A percentile compares a stretch with the other conserved stretches of the same genome.
Conservation (phyloP, 2,329 filamentous ascomycete genomes). For the Phoma herbarum region DNA sequence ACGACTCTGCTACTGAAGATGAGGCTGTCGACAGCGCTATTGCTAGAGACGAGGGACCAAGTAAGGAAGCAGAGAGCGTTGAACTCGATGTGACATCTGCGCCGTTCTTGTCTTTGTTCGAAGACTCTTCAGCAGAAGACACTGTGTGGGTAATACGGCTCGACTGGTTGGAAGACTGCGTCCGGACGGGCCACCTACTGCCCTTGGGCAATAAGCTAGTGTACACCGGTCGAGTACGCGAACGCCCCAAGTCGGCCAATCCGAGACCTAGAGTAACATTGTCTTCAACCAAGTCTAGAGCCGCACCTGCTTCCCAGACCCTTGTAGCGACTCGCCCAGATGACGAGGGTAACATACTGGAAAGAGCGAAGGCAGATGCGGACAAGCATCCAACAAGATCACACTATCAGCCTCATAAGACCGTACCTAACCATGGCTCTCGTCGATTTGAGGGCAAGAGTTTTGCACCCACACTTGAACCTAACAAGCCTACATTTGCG, state of each 20-base stretch:
- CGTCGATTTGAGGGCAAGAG: slow-evolving; percentile 46
- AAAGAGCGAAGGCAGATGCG: slow-evolving; percentile 63
- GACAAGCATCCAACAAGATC: slow-evolving; percentile 26
- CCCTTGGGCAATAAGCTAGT: slow-evolving; percentile 61
- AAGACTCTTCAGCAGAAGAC: slow-evolving; percentile 31
- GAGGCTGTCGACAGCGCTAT: slow-evolving; percentile 13
- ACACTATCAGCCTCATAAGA: slow-evolving; percentile 24
- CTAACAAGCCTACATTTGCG: slow-evolving; percentile 20
- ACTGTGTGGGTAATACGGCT: slow-evolving; percentile 61
- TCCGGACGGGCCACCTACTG: slow-evolving; percentile 53
- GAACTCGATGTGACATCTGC: not conserved
- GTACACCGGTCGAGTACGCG: slow-evolving; percentile 59
- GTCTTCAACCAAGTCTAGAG: slow-evolving; percentile 19
- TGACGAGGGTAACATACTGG: slow-evolving; percentile 54
- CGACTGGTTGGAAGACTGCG: slow-evolving; percentile 63
- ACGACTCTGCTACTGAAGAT: slow-evolving; percentile 27
- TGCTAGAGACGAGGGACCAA: slow-evolving; percentile 25
- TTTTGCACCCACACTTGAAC: slow-evolving; percentile 37
- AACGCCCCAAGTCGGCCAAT: slow-evolving; percentile 45
- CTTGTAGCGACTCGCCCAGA: slow-evolving; percentile 33
- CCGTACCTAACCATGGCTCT: slow-evolving; percentile 31
- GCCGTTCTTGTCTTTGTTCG: slow-evolving; percentile 26
- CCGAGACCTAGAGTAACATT: slow-evolving; percentile 31
- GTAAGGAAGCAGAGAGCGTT: slow-evolving; percentile 10
- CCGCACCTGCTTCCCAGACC: slow-evolving; percentile 29